Evolutionary conservation across 345 rosid species (phyloP), one percentile per base, ranked within the genome.

Genomic region (Adansonia digitata): DNA sequence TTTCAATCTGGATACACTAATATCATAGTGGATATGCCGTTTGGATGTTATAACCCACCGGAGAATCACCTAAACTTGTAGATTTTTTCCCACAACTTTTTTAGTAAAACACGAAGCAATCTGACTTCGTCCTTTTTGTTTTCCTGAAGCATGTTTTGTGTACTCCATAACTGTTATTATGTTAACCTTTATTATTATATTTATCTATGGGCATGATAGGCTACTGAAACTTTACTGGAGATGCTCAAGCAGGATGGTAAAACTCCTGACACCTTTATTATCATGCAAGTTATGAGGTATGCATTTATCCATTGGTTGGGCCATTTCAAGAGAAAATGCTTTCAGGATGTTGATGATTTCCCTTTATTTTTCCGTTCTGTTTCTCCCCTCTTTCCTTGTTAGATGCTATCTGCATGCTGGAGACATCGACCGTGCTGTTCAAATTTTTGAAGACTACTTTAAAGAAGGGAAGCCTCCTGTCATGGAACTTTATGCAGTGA

Each of bases 401-500:
- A 95, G 99, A 88, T 95, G 99, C 84, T 89, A 95, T 83, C 81
- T 91, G 69, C 85, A 75, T 67, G 74, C 89, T 55, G 90, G 94
- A 75, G 93, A 95, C 80, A 77, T 93, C 26, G 89, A 91, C 67
- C 86, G 75, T 39, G 98, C 90, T 85, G 85, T 81, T 81, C 81
- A 82, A 85, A 27, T 60, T 70, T 90, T 90, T 83, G 85, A 87
- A 77, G 91, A 91, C 29, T 81, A 84, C 86, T 70, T 89, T 83
- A 84, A 53, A 27, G 76, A 91, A 69, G 87, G 84, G 77, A 93
- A 70, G 83, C 56, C 76, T 56, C 86, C 87, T 26, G 60, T 63
- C 1, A 43, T 80, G 8, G 99, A 91, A 76, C 85, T 93, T 69
- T 95, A 84, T 80, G 82, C 79, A 83, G 98, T 95, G 82, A 85